A percentile compares a stretch with the other conserved stretches of the same genome.
phyloP scores from a whole-genome alignment of 108 stramenopile genomes.

The Fragilariopsis cylindrus region DNA sequence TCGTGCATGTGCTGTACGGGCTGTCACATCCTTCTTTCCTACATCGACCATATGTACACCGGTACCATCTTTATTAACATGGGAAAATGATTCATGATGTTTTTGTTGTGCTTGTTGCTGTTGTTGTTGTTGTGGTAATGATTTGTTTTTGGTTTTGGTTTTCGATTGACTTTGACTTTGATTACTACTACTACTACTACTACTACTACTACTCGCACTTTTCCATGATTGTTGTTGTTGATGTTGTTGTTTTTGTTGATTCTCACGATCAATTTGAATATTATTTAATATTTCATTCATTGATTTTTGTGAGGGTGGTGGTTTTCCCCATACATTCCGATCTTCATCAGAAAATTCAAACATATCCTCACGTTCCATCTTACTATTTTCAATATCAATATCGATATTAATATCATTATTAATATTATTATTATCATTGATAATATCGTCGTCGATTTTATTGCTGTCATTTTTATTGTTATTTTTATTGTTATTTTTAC shows the following conservation, averaged over 20 bases:
- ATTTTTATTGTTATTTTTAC: neutral
- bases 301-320: constrained; percentile 14
- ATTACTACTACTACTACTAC: neutral
- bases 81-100: constrained; percentile 54
- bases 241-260: neutral
- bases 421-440: neutral
- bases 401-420: too few species aligned
- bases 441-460: neutral
- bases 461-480: neutral
- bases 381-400: constrained; percentile 47
- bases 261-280: neutral
- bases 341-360: constrained; percentile 72
- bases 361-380: constrained; percentile 60
- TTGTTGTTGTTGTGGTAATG: neutral
- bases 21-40: constrained; percentile 58
- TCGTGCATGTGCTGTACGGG: constrained; percentile 65
- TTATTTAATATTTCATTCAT: constrained; percentile 20
- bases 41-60: constrained; percentile 81
- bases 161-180: neutral
- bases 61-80: constrained; percentile 50
- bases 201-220: too few species aligned
- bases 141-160: neutral
- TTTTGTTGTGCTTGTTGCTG: constrained; percentile 6
- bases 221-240: constrained; percentile 2
- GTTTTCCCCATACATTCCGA: constrained; percentile 58